These are phyloP conservation scores for Brassica rapa DNA, from an alignment of 345 rosid species.

Conservation along the genomic window DNA sequence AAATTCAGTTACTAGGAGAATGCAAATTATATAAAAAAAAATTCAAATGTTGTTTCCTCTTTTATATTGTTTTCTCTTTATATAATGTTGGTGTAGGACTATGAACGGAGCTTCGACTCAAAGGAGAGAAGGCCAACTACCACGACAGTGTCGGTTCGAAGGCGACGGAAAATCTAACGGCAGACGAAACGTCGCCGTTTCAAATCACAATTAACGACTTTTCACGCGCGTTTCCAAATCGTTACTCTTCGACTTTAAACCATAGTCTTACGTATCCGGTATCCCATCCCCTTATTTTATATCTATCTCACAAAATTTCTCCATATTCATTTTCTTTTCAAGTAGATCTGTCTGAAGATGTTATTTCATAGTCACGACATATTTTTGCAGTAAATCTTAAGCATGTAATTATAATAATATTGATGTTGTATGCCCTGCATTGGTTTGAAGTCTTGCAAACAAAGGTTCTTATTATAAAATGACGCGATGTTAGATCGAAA, in stretches of 20 bases:
- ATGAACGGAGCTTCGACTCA: conserved; percentile 36
- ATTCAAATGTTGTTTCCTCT: neutral
- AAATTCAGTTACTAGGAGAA: neutral
- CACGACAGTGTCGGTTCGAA: conserved; percentile 42
- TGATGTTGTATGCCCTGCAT: neutral
- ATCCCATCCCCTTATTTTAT: neutral
- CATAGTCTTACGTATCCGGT: neutral
- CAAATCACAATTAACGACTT: neutral
- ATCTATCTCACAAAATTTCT: conserved; percentile 1
- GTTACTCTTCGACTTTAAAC: neutral
- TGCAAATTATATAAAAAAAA: neutral
- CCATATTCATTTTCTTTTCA: conserved; percentile 3
- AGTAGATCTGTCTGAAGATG: neutral
- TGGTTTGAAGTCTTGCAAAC: neutral
- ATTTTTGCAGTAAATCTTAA: neutral
- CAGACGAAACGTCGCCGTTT: conserved; percentile 46
- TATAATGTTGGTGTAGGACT: conserved; percentile 23
- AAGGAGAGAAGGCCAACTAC: conserved; percentile 31
- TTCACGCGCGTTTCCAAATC: conserved; percentile 7
- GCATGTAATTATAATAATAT: neutral
- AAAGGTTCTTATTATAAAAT: conserved; percentile 4
- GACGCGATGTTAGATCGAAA: conserved; percentile 20
- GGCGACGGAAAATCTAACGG: conserved; percentile 51
- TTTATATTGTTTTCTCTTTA: neutral
- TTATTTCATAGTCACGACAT: neutral